Conservation (phyloP, 2,329 filamentous ascomycete genomes). For the Sporothrix pseudoabietina region DNA sequence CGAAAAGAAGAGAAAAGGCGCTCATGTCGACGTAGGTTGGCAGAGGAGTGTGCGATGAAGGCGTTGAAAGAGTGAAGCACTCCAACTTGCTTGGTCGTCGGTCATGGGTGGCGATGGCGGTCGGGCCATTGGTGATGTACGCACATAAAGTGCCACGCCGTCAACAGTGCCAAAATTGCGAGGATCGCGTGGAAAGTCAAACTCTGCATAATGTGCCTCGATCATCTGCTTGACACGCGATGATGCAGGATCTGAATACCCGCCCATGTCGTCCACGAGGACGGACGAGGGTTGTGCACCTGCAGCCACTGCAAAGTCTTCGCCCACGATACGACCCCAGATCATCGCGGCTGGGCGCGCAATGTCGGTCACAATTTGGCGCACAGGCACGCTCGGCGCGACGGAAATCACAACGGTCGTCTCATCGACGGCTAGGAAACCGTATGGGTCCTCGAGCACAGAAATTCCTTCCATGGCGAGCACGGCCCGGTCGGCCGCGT, state of each 20-base stretch:
- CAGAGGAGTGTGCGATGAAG: slow-evolving; percentile 27
- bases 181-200: slow-evolving; percentile 30
- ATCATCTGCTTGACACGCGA: slow-evolving; percentile 33
- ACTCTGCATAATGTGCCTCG: slow-evolving; percentile 29
- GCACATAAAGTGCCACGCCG: slow-evolving; percentile 33
- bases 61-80: slow-evolving; percentile 17
- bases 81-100: slow-evolving; percentile 17
- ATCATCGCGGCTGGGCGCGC: slow-evolving; percentile 41
- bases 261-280: slow-evolving; percentile 30
- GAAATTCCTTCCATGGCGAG: slow-evolving; percentile 37
- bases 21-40: slow-evolving; percentile 15
- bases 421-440: slow-evolving; percentile 41
- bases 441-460: slow-evolving; percentile 41
- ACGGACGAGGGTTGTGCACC: background rate
- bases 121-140: slow-evolving; percentile 14
- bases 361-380: slow-evolving; percentile 42
- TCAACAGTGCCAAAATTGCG: slow-evolving; percentile 31
- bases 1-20: background rate
- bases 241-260: slow-evolving; percentile 33
- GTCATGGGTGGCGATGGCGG: background rate
- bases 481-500: slow-evolving; percentile 33
- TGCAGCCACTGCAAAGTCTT: background rate
- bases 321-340: slow-evolving; percentile 32
- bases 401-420: slow-evolving; percentile 39
- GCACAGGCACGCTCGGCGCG: slow-evolving; percentile 38